Conservation (phyloP, 139 green algal species). For the Chlamydomonas schloesseri region DNA sequence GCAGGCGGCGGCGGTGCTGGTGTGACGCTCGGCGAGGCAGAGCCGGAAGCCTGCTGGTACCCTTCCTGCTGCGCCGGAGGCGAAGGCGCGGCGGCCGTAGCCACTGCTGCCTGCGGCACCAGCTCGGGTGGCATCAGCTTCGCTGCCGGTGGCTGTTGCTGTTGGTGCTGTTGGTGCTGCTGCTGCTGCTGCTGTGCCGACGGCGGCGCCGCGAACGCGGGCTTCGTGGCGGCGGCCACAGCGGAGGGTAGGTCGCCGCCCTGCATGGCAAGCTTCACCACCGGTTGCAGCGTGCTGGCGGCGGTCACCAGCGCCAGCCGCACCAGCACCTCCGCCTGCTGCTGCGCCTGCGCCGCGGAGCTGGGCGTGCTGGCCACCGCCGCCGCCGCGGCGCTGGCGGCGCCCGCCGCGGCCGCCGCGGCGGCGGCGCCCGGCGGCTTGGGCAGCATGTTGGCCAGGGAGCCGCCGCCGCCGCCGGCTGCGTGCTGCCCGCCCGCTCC, state of each 20-base stretch:
- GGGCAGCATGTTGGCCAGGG: conserved; percentile 2
- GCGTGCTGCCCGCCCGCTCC: too few relatives aligned
- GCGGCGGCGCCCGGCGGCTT: background rate
- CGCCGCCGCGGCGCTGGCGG: background rate
- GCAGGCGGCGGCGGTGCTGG: too few relatives aligned
- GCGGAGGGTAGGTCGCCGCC: conserved; percentile 2
- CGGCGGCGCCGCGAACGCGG: background rate
- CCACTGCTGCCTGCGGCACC: background rate
- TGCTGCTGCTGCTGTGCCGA: background rate
- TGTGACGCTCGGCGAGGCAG: too few relatives aligned
- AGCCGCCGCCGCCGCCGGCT: too few relatives aligned
- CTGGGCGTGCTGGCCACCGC: too few relatives aligned
- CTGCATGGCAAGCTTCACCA: conserved; percentile 27
- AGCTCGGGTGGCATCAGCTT: background rate
- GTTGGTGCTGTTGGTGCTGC: too few relatives aligned
- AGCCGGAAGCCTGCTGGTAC: background rate
- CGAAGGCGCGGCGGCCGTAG: background rate
- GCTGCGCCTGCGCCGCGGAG: background rate
- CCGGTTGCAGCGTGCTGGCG: conserved; percentile 14
- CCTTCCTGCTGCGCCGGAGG: too few relatives aligned
- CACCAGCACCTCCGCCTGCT: conserved; percentile 36
- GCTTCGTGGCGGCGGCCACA: conserved; percentile 24
- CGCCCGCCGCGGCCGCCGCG: background rate
- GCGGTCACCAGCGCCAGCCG: conserved; percentile 30
- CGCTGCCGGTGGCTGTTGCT: too few relatives aligned